Base-by-base conservation (phyloP, 2,329 filamentous ascomycete species). In the Pseudocercospora musae region DNA sequence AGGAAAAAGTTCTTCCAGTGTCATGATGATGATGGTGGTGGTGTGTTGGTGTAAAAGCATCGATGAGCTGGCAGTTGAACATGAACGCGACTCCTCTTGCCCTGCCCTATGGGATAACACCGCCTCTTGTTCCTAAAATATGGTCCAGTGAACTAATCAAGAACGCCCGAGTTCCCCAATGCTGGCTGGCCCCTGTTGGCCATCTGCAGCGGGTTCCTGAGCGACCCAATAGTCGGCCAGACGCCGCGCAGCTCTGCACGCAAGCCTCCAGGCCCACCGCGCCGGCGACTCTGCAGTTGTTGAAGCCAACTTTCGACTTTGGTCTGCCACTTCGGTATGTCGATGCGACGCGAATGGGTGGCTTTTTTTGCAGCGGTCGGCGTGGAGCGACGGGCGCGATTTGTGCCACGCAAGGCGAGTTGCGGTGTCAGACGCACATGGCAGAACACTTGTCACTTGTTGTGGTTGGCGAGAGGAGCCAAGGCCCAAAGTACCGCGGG, bases 391-490 rank as follows among this genome's bases (percentile, higher is more conserved):
- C 10, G 44, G 10, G 23, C 37, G 25, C 52, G 57, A 57, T 25
- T 63, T 57, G 61, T 59, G 61, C 61, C 61, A 63, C 61, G 52
- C 23, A 57, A 27, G n/a, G 59, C n/a, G 6, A 18, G 20, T 33
- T 37, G 44, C 59, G 58, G 58, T 60, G 49, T 60, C 58, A 55
- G 58, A 50, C 21, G 21, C 23, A 21, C 42, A 46, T 46, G 48
- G 48, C 23, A 29, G 46, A 25, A 18, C 27, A 20, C 53, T 20
- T 54, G n/a, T n/a, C n/a, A n/a, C n/a, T n/a, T n/a, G n/a, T n/a
- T n/a, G n/a, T n/a, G 48, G 23, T 40, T 55, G 49, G 58, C 33
- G 53, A 52, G 57, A 18, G 48, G 18, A 59, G 57, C 18, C 40
- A 10, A 48, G 25, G 18, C 10, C 18, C 40, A 10, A 48, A 40